Evolutionary conservation across 208 protist genomes (phyloP).

Genomic region (Wallacemonas collosoma): DNA sequence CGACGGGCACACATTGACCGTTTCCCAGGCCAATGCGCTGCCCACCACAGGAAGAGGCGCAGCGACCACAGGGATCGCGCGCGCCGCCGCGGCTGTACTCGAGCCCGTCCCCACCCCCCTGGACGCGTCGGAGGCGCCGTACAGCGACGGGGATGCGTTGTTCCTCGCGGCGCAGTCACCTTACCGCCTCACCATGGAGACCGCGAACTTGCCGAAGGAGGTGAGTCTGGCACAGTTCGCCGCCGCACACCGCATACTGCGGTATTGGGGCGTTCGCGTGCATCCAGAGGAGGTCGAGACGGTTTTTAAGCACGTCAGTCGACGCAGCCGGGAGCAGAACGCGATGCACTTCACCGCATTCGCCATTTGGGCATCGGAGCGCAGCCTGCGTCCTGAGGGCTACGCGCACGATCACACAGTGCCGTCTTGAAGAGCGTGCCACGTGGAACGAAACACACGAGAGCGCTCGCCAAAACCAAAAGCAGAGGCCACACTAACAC

Average conservation of each 20-base stretch:
- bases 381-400: conserved; percentile 45
- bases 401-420: conserved; percentile 38
- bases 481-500: no score
- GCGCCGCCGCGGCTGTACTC: conserved; percentile 3
- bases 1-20: conserved; percentile 31
- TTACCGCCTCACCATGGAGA: conserved; percentile 31
- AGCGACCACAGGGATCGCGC: conserved; percentile 1
- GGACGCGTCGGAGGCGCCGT: conserved; percentile 19
- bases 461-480: neutral
- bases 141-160: conserved; percentile 20
- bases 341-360: conserved; percentile 55
- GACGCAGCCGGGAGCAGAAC: conserved; percentile 22
- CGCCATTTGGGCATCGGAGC: conserved; percentile 55
- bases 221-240: conserved; percentile 39
- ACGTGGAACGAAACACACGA: conserved; percentile 14
- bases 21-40: conserved; percentile 15
- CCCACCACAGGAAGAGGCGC: neutral
- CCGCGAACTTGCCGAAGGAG: conserved; percentile 33
- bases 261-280: conserved; percentile 52
- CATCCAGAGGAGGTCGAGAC: conserved; percentile 18
- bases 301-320: conserved; percentile 26
- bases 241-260: conserved; percentile 32
- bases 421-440: conserved; percentile 19
- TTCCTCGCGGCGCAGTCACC: conserved; percentile 27
- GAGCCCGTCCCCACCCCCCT: neutral